Conservation (phyloP, 2,329 filamentous ascomycete species). For the Ceratocystis diversiconidia region DNA sequence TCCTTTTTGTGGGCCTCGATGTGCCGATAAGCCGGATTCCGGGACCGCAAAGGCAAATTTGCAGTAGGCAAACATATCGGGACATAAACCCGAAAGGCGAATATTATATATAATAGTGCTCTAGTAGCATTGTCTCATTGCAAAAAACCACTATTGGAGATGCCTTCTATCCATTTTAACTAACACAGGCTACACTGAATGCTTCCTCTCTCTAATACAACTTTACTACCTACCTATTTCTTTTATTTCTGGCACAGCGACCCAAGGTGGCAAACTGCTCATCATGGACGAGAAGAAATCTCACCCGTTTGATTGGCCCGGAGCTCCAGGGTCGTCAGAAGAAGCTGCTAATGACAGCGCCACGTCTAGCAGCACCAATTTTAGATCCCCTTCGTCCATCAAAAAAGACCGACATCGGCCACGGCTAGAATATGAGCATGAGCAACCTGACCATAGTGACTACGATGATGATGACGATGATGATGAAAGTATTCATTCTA, state of each 20-base stretch:
- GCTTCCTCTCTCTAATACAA: not conserved
- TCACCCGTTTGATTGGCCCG: not conserved
- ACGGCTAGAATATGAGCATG: not conserved
- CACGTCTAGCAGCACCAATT: not conserved
- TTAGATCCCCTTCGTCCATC: not conserved
- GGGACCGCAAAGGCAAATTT: conserved; percentile 10
- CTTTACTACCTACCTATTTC: not conserved
- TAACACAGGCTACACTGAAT: not conserved
- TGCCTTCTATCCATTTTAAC: not conserved
- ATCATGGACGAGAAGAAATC: not conserved
- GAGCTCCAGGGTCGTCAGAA: not conserved
- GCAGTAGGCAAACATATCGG: not conserved
- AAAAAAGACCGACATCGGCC: not conserved
- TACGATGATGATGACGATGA: conserved; percentile 14
- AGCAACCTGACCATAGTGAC: conserved; percentile 1
- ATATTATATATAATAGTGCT: not conserved
- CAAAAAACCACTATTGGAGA: not conserved
- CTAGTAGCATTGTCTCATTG: not conserved
- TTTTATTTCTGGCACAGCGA: not conserved
- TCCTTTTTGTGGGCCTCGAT: not conserved
- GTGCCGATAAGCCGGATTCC: conserved; percentile 6
- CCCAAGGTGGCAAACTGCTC: not conserved
- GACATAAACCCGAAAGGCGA: not conserved
- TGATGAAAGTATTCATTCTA: conserved; percentile 15
- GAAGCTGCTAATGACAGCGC: not conserved